Base-by-base conservation (phyloP, 2,329 filamentous ascomycete species). In the Ambrosiella cleistominuta region DNA sequence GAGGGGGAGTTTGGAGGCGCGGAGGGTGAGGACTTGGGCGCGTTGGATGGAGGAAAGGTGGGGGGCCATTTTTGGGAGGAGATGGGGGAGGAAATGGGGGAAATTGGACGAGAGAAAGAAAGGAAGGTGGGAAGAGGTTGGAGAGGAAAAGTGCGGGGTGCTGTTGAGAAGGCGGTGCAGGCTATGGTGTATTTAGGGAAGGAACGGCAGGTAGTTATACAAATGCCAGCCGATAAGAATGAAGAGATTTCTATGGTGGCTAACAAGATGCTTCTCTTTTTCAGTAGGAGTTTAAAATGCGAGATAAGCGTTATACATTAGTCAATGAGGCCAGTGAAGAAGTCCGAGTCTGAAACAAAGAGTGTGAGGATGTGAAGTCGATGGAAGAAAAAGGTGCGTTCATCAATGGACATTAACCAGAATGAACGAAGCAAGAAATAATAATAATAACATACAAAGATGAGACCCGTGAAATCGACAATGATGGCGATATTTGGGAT, bases 11-110 rank as follows among this genome's bases (percentile, higher is more conserved):
- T 60, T 60, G 55, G 54, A 54, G 42, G 58, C 58, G 55, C 58
- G 58, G 38, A 60, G 44, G 3, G 58, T 42, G 36, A 60, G 58
- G 13, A 60, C 55, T 51, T 60, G 58, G 50, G 54, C 55, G 51
- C 58, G 55, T 57, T 60, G 58, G 19, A 60, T 50, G 37, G 58
- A 60, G 55, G 58, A 60, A 13, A 60, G 58, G 35, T 60, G 58
- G 2, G 58, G 58, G 13, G 58, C 58, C 58, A 60, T 60, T 47
- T 12, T 8, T 8, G 35, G 37, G 39, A 53, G 39, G 49, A 42
- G 19, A 35, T 11, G n/a, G 52, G 42, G 9, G 44, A 27, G 40
- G 27, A 39, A 19, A 45, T n/a, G 42, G 15, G 9, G 38, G 13
- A 15, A 19, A 44, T 12, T 37, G 36, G 19, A 45, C 2, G 42